Evolutionary conservation across 495 filamentous ascomycete species (phyloP).

Genomic region (Aspergillus steynii): DNA sequence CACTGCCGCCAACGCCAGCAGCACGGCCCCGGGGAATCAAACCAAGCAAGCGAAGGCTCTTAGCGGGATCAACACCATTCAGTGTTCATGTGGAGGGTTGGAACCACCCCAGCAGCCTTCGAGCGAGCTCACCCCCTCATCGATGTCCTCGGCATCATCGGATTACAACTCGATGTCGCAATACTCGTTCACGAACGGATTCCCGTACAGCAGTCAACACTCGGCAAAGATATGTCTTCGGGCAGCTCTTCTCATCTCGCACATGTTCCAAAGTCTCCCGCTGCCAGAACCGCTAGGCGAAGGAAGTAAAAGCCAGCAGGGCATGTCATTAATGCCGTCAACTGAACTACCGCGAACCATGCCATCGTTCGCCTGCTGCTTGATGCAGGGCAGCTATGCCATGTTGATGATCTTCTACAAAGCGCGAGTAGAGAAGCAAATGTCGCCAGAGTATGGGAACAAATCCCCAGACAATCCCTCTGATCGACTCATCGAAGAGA

Average conservation of each 20-base stretch:
- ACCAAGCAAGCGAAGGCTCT: slow-evolving; percentile 26
- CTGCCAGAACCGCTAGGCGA: slow-evolving; percentile 44
- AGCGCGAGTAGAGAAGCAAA: slow-evolving; percentile 48
- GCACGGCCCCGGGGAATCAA: slow-evolving; percentile 23
- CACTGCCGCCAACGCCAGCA: slow-evolving; percentile 35
- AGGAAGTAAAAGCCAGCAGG: slow-evolving; percentile 17
- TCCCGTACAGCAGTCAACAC: slow-evolving; percentile 54
- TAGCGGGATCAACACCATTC: slow-evolving; percentile 32
- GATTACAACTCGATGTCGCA: slow-evolving; percentile 35
- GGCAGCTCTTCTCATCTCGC: slow-evolving; percentile 52
- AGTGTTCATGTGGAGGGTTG: slow-evolving; percentile 38
- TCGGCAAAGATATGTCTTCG: slow-evolving; percentile 56
- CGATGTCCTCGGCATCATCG: slow-evolving; percentile 36
- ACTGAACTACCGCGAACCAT: slow-evolving; percentile 53
- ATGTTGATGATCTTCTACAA: slow-evolving; percentile 58
- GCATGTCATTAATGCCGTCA: slow-evolving; percentile 21
- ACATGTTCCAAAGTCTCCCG: slow-evolving; percentile 51
- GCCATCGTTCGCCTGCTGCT: slow-evolving; percentile 61
- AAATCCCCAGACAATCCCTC: slow-evolving; percentile 34
- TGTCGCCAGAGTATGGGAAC: slow-evolving; percentile 39
- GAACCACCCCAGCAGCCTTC: slow-evolving; percentile 35
- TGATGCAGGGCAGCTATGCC: slow-evolving; percentile 64
- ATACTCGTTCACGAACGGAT: slow-evolving; percentile 35
- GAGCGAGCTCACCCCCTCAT: slow-evolving; percentile 40
- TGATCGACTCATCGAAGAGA: slow-evolving; percentile 48